These are phyloP conservation scores for Friedmanniomyces simplex DNA, from an alignment of 495 filamentous ascomycete species.

Conservation along the genomic window DNA sequence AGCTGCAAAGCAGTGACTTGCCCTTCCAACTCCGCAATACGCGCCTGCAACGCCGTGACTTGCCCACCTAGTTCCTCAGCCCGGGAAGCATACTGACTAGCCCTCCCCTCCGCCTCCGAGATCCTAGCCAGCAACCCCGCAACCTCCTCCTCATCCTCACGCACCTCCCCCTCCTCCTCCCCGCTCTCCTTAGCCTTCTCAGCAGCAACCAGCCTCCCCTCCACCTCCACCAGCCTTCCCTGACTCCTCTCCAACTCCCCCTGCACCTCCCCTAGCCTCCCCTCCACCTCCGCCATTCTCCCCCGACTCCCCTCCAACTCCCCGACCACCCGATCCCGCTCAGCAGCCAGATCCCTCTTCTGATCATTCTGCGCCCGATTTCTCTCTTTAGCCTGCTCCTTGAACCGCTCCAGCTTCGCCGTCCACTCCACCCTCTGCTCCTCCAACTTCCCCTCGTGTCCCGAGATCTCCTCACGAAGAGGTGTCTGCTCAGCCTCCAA, in stretches of 20 bases:
- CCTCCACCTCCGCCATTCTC: no score
- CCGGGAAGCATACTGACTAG: slow-evolving; percentile 32
- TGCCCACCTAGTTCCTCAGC: slow-evolving; percentile 24
- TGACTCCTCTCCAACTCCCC: slow-evolving; percentile 31
- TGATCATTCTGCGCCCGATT: slow-evolving; percentile 42
- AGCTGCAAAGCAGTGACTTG: slow-evolving; percentile 37
- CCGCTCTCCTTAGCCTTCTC: slow-evolving; percentile 13
- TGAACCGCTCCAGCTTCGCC: slow-evolving; percentile 40
- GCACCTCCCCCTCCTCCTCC: slow-evolving; percentile 30
- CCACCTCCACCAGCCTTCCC: slow-evolving; percentile 37
- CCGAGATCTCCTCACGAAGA: slow-evolving; percentile 46
- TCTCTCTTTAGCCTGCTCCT: slow-evolving; percentile 51
- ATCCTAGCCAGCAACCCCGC: slow-evolving; percentile 23
- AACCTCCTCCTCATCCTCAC: slow-evolving; percentile 23
- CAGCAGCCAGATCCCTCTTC: slow-evolving; percentile 44
- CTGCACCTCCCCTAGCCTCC: no score
- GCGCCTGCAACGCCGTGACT: slow-evolving; percentile 15
- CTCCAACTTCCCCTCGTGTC: slow-evolving; percentile 41
- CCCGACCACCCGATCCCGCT: slow-evolving; percentile 32
- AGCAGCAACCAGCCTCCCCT: slow-evolving; percentile 17
- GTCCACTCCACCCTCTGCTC: slow-evolving; percentile 35
- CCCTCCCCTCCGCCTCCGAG: slow-evolving; percentile 38
- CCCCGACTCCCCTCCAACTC: slow-evolving; percentile 19
- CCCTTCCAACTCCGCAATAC: slow-evolving; percentile 38
- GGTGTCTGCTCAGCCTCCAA: slow-evolving; percentile 46